phyloP scores from a whole-genome alignment of 148 eudicot genomes.

The Suaeda aralocaspica region DNA sequence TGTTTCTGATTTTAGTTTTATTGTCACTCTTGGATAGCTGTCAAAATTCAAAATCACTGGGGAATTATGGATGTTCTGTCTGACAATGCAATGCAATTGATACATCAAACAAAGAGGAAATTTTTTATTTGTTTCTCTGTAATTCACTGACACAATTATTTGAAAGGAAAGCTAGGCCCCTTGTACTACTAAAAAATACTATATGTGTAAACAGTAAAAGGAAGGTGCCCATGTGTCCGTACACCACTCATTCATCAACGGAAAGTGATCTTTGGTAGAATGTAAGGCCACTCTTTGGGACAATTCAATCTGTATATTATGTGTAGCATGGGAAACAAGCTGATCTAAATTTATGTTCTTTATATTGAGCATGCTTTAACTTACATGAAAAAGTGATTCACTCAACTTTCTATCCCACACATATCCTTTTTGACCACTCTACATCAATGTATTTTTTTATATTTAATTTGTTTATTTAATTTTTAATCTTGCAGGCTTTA shows the following conservation, averaged over 20 bases:
- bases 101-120: constrained; percentile 82
- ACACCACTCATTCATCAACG: too few species aligned
- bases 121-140: not conserved
- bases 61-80: constrained; percentile 86
- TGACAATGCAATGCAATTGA: constrained; percentile 83
- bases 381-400: not conserved
- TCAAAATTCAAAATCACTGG: constrained; percentile 75
- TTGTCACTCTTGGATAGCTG: constrained; percentile 41
- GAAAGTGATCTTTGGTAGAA: not conserved
- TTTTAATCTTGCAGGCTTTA: constrained; percentile 54
- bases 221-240: not conserved
- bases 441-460: too few species aligned
- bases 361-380: not conserved
- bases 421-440: too few species aligned
- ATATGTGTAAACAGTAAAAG: too few species aligned
- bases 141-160: not conserved
- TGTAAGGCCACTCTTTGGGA: not conserved
- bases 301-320: not conserved
- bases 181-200: not conserved
- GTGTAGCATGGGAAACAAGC: not conserved
- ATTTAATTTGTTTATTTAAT: too few species aligned
- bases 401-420: too few species aligned
- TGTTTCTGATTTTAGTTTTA: not conserved
- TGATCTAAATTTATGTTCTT: not conserved
- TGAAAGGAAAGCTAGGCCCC: not conserved